Conservation (phyloP, 2,329 filamentous ascomycete species). For the Aurifilum marmelostoma region DNA sequence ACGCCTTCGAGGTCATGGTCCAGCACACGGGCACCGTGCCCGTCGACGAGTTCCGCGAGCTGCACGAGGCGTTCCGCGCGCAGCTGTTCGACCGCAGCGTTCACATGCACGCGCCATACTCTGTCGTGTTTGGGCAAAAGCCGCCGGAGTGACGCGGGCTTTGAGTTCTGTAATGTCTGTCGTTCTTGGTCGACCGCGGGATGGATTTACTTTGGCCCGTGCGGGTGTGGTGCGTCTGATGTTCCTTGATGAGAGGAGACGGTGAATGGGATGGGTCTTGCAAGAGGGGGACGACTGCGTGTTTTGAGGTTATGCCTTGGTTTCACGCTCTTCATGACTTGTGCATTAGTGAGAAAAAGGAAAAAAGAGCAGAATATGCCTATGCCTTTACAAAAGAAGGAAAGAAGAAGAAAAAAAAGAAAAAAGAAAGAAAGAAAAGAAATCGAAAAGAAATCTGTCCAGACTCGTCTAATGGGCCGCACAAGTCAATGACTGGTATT, state of each 20-base stretch:
- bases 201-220: background rate
- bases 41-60: conserved; percentile 43
- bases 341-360: background rate
- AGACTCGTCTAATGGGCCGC: background rate
- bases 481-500: background rate
- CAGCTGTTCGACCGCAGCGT: conserved; percentile 40
- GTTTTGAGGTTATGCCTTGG: background rate
- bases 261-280: background rate
- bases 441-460: too few species aligned
- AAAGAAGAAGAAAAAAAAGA: background rate
- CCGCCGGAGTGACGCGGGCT: conserved; percentile 26
- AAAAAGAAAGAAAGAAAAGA: background rate
- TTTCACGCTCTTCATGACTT: background rate
- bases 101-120: conserved; percentile 49
- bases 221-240: too few species aligned
- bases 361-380: background rate
- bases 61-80: conserved; percentile 38
- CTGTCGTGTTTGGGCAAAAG: conserved; percentile 51
- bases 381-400: background rate
- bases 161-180: too few species aligned
- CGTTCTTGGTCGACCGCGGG: too few species aligned
- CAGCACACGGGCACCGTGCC: conserved; percentile 46
- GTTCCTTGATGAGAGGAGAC: background rate
- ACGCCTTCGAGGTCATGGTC: conserved; percentile 31
- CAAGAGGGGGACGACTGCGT: background rate